Conservation (phyloP, 139 green algal species). For the Edaphochlamys debaryana region DNA sequence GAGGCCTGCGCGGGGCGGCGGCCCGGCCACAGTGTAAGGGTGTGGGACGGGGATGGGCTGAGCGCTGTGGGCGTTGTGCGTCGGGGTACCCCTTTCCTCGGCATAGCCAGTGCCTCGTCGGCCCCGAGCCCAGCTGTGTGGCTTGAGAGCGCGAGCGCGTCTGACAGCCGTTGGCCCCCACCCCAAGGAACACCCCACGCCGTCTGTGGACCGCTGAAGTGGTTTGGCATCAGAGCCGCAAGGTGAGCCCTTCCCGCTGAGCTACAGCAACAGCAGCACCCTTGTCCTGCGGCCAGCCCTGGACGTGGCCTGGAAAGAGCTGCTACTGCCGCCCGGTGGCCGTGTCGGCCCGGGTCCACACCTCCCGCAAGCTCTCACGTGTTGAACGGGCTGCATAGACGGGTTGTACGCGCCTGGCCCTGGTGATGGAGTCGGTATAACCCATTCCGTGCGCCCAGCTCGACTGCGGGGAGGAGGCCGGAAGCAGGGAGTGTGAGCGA, state of each 20-base stretch:
- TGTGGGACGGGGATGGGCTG: neutral
- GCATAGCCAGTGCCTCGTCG: neutral
- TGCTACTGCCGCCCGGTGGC: too few species aligned
- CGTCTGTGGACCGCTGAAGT: neutral
- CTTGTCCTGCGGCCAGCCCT: too few species aligned
- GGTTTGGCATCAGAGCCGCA: too few species aligned
- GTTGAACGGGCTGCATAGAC: neutral
- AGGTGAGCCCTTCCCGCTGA: neutral
- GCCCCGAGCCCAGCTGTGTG: too few species aligned
- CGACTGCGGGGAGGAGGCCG: neutral
- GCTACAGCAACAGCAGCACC: neutral
- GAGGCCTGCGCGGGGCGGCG: neutral
- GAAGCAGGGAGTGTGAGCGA: neutral
- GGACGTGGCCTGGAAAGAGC: too few species aligned
- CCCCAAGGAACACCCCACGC: too few species aligned
- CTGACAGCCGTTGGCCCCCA: too few species aligned
- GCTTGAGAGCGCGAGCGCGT: too few species aligned
- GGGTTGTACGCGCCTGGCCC: constrained; percentile 36
- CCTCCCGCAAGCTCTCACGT: neutral
- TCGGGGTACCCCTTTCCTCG: neutral
- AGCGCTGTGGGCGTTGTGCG: too few species aligned
- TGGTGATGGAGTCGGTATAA: constrained; percentile 9
- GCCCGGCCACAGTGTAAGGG: neutral
- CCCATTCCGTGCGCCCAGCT: constrained; percentile 25
- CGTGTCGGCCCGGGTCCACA: neutral